Percentiles rank a stretch among this genome's conserved stretches.
Conservation (phyloP, 192 early-diverging fungal species). For the Coemansia asiatica region DNA sequence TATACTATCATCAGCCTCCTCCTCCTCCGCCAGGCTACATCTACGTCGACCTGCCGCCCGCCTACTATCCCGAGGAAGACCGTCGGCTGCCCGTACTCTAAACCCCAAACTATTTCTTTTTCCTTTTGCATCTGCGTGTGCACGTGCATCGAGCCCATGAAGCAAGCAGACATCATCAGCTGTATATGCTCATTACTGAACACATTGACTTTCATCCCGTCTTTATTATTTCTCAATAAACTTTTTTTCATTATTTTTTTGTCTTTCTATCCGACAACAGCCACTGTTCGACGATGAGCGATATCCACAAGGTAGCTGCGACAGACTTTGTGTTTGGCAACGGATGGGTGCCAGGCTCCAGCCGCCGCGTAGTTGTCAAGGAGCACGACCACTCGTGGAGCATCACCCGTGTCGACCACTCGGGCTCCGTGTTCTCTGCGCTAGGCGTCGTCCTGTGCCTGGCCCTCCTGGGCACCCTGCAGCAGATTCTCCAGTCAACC, state of each 20-base stretch:
- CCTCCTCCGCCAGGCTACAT: not conserved
- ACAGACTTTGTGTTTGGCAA: constrained; percentile 44
- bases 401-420: constrained; percentile 30
- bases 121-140: not conserved
- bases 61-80: constrained; percentile 8
- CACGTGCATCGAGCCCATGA: constrained; percentile 6
- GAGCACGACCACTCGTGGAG: constrained; percentile 32
- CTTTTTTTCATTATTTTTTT: not conserved
- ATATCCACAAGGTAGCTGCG: constrained; percentile 6
- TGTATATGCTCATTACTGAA: too few species aligned
- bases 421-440: constrained; percentile 17
- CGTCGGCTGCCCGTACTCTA: not conserved
- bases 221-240: constrained; percentile 1
- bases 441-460: constrained; percentile 23
- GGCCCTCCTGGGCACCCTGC: constrained; percentile 28
- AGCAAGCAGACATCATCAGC: not conserved
- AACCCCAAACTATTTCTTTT: not conserved
- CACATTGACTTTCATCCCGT: too few species aligned
- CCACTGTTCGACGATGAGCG: constrained; percentile 8
- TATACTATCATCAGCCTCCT: constrained; percentile 2
- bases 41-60: not conserved
- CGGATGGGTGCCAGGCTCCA: constrained; percentile 40
- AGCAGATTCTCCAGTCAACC: constrained; percentile 23
- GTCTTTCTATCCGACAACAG: not conserved
- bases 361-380: constrained; percentile 33